phyloP scores from a whole-genome alignment of 75 land plant species.

The Picea sitchensis region DNA sequence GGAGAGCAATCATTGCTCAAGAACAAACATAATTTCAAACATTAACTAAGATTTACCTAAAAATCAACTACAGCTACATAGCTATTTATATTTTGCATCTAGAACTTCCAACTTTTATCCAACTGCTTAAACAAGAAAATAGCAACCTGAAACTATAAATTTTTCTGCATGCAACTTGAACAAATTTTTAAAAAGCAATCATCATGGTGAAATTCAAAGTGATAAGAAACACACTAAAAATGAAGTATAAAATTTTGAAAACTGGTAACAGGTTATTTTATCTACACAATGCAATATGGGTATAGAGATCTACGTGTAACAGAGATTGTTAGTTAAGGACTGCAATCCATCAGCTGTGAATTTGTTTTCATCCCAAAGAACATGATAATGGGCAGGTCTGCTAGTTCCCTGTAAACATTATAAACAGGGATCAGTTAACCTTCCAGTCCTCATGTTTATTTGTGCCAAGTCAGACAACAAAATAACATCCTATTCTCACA shows the following conservation, averaged over 20 bases:
- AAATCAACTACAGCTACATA: too few species aligned
- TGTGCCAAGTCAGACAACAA: neutral
- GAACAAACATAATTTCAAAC: too few species aligned
- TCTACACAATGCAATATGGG: neutral
- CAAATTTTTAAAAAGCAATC: too few species aligned
- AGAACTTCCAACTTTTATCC: too few species aligned
- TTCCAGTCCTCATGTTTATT: neutral
- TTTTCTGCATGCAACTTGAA: too few species aligned
- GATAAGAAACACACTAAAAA: neutral
- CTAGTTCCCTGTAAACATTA: constrained; percentile 69
- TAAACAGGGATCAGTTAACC: neutral
- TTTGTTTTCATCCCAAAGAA: constrained; percentile 95
- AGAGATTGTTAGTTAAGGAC: constrained; percentile 84
- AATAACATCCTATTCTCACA: neutral
- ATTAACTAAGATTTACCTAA: too few species aligned
- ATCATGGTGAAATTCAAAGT: too few species aligned
- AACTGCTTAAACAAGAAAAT: too few species aligned
- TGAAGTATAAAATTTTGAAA: neutral
- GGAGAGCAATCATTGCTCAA: too few species aligned
- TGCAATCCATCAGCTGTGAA: constrained; percentile 80
- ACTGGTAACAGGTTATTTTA: neutral
- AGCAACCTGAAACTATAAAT: too few species aligned
- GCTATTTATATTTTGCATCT: too few species aligned
- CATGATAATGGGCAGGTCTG: constrained; percentile 96
- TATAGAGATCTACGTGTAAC: constrained; percentile 73